Conservation (phyloP, 139 green algal genomes). For the Micractinium sp. region DNA sequence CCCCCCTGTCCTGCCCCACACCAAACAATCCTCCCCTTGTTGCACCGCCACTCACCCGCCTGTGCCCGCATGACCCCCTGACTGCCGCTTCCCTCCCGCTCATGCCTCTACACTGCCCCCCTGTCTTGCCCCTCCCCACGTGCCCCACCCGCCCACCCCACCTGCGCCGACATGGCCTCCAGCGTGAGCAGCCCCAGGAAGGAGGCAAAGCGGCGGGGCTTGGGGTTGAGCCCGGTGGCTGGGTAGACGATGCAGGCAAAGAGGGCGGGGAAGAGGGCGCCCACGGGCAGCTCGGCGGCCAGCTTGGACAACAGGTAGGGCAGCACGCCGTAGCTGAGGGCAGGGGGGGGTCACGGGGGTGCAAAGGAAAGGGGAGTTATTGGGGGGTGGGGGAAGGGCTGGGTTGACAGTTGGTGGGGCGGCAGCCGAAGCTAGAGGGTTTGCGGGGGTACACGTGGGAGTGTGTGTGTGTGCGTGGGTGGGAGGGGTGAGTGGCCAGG, state of each 20-base stretch:
- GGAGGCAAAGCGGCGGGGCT: conserved; percentile 59
- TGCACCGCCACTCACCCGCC: no score
- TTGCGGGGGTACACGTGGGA: not conserved
- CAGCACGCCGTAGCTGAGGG: conserved; percentile 49
- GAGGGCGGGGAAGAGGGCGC: conserved; percentile 82
- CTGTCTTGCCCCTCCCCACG: not conserved
- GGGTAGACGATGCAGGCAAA: conserved; percentile 89
- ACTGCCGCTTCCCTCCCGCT: not conserved
- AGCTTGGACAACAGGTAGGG: conserved; percentile 87
- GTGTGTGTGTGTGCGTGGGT: not conserved
- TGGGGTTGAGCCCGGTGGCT: conserved; percentile 76
- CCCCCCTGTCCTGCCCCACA: no score
- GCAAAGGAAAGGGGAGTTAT: not conserved
- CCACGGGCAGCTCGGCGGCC: conserved; percentile 85
- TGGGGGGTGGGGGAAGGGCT: not conserved
- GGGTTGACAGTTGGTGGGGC: not conserved
- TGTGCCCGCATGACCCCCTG: not conserved
- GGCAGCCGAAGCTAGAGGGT: not conserved
- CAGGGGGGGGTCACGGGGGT: not conserved
- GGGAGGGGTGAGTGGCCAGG: not conserved
- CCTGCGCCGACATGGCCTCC: conserved; percentile 63
- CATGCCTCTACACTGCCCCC: not conserved
- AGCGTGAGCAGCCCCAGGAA: conserved; percentile 87
- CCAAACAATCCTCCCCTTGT: no score
- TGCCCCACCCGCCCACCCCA: not conserved